Percentiles rank a stretch among this genome's conserved stretches.
Conservation (phyloP, 169 alveolate genomes). For the Besnoitia besnoiti region DNA sequence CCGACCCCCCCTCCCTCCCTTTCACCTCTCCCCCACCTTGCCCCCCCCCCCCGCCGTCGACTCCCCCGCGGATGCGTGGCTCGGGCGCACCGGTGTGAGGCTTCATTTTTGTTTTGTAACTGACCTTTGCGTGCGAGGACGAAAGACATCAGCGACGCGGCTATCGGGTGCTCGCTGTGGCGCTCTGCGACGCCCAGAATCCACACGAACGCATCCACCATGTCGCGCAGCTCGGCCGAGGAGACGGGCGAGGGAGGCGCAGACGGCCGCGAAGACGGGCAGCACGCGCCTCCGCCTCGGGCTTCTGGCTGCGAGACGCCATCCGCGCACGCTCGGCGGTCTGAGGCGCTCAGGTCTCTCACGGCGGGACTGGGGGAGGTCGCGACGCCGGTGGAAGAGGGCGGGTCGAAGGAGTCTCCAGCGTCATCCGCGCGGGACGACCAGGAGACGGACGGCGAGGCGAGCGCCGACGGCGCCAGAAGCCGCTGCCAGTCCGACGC, state of each 20-base stretch:
- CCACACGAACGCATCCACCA: not conserved
- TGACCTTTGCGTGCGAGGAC: not conserved
- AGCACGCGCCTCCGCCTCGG: not conserved
- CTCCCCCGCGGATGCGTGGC: no score
- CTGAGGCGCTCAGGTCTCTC: not conserved
- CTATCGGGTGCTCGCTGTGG: slow-evolving; percentile 23
- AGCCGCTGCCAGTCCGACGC: not conserved
- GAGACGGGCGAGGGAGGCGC: not conserved
- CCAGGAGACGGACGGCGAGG: not conserved
- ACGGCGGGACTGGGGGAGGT: not conserved
- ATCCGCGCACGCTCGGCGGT: not conserved
- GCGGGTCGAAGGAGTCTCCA: not conserved
- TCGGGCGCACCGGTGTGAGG: no score
- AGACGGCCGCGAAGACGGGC: no score
- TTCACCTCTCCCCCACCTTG: no score
- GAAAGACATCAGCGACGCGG: not conserved
- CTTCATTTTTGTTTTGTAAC: no score
- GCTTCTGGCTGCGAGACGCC: not conserved
- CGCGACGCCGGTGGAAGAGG: not conserved
- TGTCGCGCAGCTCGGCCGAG: not conserved
- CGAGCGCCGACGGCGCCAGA: not conserved
- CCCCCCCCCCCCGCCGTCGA: no score
- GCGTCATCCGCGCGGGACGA: not conserved
- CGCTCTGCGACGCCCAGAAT: slow-evolving; percentile 4
- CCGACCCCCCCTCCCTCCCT: no score